Base-by-base conservation (phyloP, 129 eudicot species). In the Scalesia atractyloides region DNA sequence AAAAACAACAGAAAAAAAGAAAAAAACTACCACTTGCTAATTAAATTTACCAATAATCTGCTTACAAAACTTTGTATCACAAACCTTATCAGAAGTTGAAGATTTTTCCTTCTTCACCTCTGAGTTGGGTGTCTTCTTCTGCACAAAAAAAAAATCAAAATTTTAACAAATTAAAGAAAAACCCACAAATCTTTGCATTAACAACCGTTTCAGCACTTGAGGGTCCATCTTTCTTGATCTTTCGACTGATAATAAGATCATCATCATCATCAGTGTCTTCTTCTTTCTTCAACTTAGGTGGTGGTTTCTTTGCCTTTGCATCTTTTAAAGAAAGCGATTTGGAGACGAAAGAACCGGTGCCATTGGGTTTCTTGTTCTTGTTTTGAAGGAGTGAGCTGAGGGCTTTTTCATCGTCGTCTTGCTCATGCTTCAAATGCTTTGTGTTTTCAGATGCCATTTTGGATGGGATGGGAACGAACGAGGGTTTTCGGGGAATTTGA, bases 51-150 rank as follows among this genome's bases (percentile, higher is more conserved):
- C 37, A 49, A 24, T 47, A 67, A 51, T 6, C 64, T 68, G 46
- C 33, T 24, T 41, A 1, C 51, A 62, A 56, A 5, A 19, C 22
- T n/a, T 64, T 63, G 17, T 30, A 74, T 33, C 66, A 61, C 73
- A 76, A 69, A 88, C 90, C 89, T 80, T 83, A 69, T 84, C 84
- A 76, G 72, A 80, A 62, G 50, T 77, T 59, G 65, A 73, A 64
- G 70, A 37, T 71, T 79, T 74, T 64, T 79, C 86, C 20, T 79
- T 85, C 84, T 86, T 86, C 46, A 56, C 84, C 50, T 77, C 81
- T 52, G 11, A 56, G 48, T 16, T 73, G 2, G 61, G 68, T 34
- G 53, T 47, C 56, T 76, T 76, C 68, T 68, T 67, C 80, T 76
- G 47, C 37, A 76, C 9, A 12, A 60, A 44, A 70, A 52, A 15